Evolutionary conservation across 345 rosid genomes (phyloP), one percentile per base, ranked within the genome.

Genomic region (Populus alba): DNA sequence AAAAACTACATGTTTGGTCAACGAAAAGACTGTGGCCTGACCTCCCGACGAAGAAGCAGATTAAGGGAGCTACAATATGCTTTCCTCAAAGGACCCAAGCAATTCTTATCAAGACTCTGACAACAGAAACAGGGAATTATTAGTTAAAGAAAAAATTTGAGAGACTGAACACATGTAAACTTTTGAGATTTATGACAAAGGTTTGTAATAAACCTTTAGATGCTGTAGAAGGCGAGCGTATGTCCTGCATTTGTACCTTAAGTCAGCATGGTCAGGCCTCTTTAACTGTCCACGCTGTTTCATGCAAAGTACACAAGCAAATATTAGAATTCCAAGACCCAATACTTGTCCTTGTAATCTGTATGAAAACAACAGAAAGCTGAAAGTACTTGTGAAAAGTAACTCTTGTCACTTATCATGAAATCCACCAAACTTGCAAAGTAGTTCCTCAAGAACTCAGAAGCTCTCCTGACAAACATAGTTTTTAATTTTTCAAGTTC

Each of bases 261-360:
- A 89, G 78, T 96, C 99, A 72, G 98, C 98, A 88, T 96, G 99
- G 88, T 94, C 99, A 77, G 98, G 99, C 84, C 98, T 91, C 90
- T 96, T 96, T 83, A 96, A 86, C 85, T 96, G 98, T 41, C 98
- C 99, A 79, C 95, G 86, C 98, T 96, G 91, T 89, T 85, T 81
- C 79, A 78, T 63, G 75, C 69, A 85, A 37, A 70, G 75, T 62
- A 77, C 63, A 74, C 11, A 41, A 62, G 66, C 23, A 74, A 51
- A 37, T 55, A 68, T 77, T 80, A 74, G 47, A 81, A 73, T 65
- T 61, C 80, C 71, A 43, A 18, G 71, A 53, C 41, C 61, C 74
- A 75, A 23, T 23, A 70, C 39, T 62, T 49, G 71, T 71, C 73
- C 35, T 74, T 37, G 35, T 29, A 23, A 81, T 49, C 53, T 69